Base-by-base conservation (phyloP, 2,329 filamentous ascomycete species). In the Ophiocordyceps australis region DNA sequence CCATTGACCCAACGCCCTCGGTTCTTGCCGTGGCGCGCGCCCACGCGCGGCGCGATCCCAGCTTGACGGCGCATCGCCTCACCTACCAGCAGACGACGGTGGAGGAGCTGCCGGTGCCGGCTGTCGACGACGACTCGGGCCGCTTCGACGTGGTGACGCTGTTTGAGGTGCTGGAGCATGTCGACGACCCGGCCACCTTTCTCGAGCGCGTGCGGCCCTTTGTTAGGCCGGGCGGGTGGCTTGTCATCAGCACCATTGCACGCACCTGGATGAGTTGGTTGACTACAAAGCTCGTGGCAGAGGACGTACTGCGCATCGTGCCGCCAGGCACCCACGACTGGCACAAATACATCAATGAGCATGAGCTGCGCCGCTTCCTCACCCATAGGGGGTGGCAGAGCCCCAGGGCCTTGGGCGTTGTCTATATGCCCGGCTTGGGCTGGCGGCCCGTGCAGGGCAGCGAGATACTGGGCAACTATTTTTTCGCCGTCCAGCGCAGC, bases 161-260 rank as follows among this genome's bases (percentile, higher is more conserved):
- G 6, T 98, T 95, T 49, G 89, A 98, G 51, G 89, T 98, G 5
- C 66, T 98, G 28, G 89, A 98, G 52, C 89, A 98, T 49, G 77
- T 98, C 30, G 71, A 76, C 29, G 59, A 70, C 14, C 82, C 82
- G 0, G 66, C 69, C 0, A 58, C 67, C 4, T 93, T 94, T 37
- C 65, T 94, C 4, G 60, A 72, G 25, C 58, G 61, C 3, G 74
- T 81, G 32, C 59, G 78, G 21, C 64, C 69, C 2, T 81, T 91
- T 38, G 73, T 98, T 14, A 75, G 70, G 35, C 86, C 86, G 0
- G 89, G 89, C 2, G 89, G 89, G 0, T 98, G 86, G 89, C 57
- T 98, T 7, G 67, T 95, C 24, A 66, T 89, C 38, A 86, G 78
- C 46, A 98, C 89, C 4, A 95, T 98, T 44, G 79, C 89, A 26